Evolutionary conservation across 2,329 filamentous ascomycete genomes (phyloP).

Genomic region (Xylariomycetidae sp.): DNA sequence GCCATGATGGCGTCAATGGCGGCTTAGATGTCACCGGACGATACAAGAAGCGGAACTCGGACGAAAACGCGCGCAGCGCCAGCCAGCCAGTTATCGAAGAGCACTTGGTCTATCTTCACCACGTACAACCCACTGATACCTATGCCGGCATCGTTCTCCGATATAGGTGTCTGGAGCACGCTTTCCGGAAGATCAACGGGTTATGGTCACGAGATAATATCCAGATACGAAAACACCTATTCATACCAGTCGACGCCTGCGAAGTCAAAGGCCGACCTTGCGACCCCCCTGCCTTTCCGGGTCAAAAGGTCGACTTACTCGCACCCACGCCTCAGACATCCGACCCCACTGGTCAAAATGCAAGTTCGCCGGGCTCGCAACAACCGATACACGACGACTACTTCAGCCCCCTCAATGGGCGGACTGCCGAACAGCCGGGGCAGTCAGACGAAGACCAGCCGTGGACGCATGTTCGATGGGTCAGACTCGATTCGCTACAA

Average conservation of each 20-base stretch:
- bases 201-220: constrained; percentile 93
- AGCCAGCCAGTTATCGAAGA: constrained; percentile 60
- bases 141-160: constrained; percentile 86
- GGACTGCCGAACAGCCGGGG: constrained; percentile 17
- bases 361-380: constrained; percentile 14
- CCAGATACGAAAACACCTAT: constrained; percentile 72
- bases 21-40: constrained; percentile 48
- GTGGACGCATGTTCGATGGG: constrained; percentile 89
- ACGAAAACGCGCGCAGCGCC: constrained; percentile 42
- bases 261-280: constrained; percentile 70
- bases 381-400: constrained; percentile 33
- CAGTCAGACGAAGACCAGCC: constrained; percentile 54
- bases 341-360: constrained; percentile 17
- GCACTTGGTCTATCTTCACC: constrained; percentile 84
- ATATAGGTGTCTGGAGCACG: constrained; percentile 79
- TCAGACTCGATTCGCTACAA: constrained; percentile 63
- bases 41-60: constrained; percentile 63
- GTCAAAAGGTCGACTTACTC: constrained; percentile 43
- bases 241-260: constrained; percentile 86
- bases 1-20: constrained; percentile 53
- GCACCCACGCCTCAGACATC: constrained; percentile 38
- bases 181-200: constrained; percentile 81
- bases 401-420: constrained; percentile 34
- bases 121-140: constrained; percentile 76
- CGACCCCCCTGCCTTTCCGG: constrained; percentile 42